Evolutionary conservation across 345 rosid species (phyloP).

Genomic region (Salix koriyanagi): DNA sequence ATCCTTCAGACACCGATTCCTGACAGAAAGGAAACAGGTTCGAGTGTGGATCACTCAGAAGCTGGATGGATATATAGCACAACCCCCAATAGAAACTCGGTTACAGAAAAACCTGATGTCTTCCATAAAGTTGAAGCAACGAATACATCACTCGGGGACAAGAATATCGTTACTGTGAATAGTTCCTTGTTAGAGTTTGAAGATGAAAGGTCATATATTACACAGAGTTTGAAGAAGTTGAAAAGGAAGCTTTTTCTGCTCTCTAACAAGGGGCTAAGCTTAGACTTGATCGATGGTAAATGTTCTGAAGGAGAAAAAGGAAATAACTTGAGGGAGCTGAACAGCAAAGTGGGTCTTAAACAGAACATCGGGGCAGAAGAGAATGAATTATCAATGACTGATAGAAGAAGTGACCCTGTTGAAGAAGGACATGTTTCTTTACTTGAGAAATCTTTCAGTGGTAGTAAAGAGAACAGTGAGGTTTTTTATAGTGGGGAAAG

Average conservation of each 20-base stretch:
- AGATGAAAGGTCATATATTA: constrained; percentile 47
- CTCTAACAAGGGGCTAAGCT: constrained; percentile 21
- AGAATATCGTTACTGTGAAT: constrained; percentile 1
- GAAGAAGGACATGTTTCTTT: constrained; percentile 16
- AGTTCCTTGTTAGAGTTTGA: constrained; percentile 37
- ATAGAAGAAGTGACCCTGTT: constrained; percentile 16
- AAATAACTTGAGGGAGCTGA: neutral
- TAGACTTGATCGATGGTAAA: constrained; percentile 11
- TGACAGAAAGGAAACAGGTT: constrained; percentile 16
- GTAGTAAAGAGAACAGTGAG: constrained; percentile 9
- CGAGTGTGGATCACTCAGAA: constrained; percentile 19
- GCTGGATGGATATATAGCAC: constrained; percentile 4
- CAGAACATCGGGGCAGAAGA: constrained; percentile 12
- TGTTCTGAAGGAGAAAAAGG: constrained; percentile 12
- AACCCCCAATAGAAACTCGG: neutral
- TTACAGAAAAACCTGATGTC: neutral
- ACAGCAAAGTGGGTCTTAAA: constrained; percentile 9
- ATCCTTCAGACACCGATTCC: constrained; percentile 9
- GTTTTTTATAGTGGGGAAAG: neutral
- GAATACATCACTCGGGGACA: constrained; percentile 2
- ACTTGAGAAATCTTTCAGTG: neutral
- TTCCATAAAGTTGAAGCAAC: neutral
- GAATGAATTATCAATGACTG: constrained; percentile 12
- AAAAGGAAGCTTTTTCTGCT: constrained; percentile 35
- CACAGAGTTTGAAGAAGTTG: constrained; percentile 40